Base-by-base conservation (phyloP, 768 basidiomycete genomes). In the Holtermanniella nyarrowii region DNA sequence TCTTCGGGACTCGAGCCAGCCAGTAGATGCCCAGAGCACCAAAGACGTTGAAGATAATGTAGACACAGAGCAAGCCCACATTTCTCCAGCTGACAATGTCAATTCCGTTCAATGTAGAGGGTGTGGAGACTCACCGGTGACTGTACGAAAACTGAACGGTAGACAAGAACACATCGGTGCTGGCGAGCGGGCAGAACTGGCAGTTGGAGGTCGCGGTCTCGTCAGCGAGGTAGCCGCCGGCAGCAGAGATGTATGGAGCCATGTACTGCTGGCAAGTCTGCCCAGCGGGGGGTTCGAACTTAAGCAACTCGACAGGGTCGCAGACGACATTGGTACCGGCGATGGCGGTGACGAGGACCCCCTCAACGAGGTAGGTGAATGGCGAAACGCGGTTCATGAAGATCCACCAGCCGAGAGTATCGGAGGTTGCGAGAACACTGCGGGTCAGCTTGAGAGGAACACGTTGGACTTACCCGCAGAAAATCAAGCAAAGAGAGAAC, bases 191-290 rank as follows among this genome's bases (percentile, higher is more conserved):
- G 61, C 88, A 90, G 68, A 87, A 90, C 14, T 77, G 76, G 68
- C 89, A 91, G 4, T 70, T 64, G 1, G 66, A 49, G 0, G 80
- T 82, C 11, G 78, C 85, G 49, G 76, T 73, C 0, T 77, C 76
- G 59, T 89, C 82, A 50, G 81, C 76, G 14, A 91, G 72, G 69
- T 89, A 89, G 0, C 88, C 88, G 0, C 85, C 84, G 45, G 78
- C 76, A 0, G 62, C 67, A 0, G 55, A 54, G 12, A 83, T 78
- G 68, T 87, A 91, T 10, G 79, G 73, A n/a, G 74, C 65, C 0
- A 83, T 83, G 84, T 85, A 93, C 1, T 76, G 58, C 10, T 57
- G 57, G 62, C 89, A 93, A 0, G 82, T 86, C 65, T 86, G 78
- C 2, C 82, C 83, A 1, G 75, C 55, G 0, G 88, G 87, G 1